Evolutionary conservation across 2,329 filamentous ascomycete genomes (phyloP), one percentile per base, ranked within the genome.

Genomic region (Emydomyces testavorans): DNA sequence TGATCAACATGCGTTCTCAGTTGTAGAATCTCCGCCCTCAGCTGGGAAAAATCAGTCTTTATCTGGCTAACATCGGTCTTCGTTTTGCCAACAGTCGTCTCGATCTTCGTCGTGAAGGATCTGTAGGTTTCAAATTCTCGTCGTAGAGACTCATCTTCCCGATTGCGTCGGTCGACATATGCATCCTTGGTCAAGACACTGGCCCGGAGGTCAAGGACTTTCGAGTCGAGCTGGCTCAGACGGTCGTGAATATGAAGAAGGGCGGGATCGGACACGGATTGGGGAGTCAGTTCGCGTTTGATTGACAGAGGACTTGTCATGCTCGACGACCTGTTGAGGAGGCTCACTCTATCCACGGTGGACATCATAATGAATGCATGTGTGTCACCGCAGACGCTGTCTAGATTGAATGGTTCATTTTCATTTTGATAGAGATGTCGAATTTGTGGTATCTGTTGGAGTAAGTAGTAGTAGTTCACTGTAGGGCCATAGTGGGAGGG

Each of bases 131-230:
- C 61, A 29, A 68, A 67, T 47, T 68, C 65, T 5, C 63, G 63
- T 35, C 62, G 61, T 28, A 68, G 59, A 36, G 63, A 60, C 8
- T 65, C 58, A 50, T 68, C 65, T 55, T 68, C 63, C 13, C 62
- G 59, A 50, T 66, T 67, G 1, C 64, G 58, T 46, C 64, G 60
- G 42, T 67, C 64, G 38, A 62, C 56, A 54, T 68, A 68, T 21
- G 56, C 58, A 40, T 68, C 63, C 49, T 64, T 65, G 18, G 65
- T 67, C 24, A 68, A 49, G n/a, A 65, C 56, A 21, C 56, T 59
- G 11, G 63, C 59, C 24, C 62, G 62, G n/a, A 68, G 56, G 15
- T 67, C 64, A 23, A 60, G 54, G 5, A 68, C 54, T 41, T 60
- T 62, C 3, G 65, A 63, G 37, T 67, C 65, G 7, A 68, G 58